Conservation (phyloP, 2,329 filamentous ascomycete genomes). For the Diaporthe amygdali region DNA sequence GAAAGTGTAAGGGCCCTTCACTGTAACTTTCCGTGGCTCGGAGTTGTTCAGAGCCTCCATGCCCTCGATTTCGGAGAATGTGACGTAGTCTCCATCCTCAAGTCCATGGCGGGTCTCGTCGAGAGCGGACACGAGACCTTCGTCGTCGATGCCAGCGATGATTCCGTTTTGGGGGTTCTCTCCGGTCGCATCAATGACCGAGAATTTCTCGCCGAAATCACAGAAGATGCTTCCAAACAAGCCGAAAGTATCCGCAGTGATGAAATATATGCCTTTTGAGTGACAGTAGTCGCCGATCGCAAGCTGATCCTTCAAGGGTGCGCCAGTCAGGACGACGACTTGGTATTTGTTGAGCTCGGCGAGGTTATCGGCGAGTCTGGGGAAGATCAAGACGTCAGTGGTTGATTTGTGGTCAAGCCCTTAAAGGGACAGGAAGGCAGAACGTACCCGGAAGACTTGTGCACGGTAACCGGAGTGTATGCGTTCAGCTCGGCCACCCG, state of each 20-base stretch:
- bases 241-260: conserved; percentile 88
- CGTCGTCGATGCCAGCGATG: conserved; percentile 85
- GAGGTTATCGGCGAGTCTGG: conserved; percentile 76
- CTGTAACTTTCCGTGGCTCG: conserved; percentile 87
- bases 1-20: conserved; percentile 97
- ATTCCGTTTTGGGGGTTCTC: conserved; percentile 89
- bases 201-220: conserved; percentile 95
- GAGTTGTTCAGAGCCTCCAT: conserved; percentile 87
- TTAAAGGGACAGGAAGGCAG: not conserved
- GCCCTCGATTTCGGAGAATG: conserved; percentile 90
- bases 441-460: conserved; percentile 60
- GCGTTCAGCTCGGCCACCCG: conserved; percentile 94
- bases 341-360: conserved; percentile 89
- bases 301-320: conserved; percentile 79
- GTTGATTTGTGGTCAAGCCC: not conserved
- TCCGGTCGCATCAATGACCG: conserved; percentile 86
- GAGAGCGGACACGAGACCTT: conserved; percentile 88
- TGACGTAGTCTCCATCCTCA: conserved; percentile 95
- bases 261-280: conserved; percentile 87
- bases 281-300: conserved; percentile 92
- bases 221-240: conserved; percentile 97
- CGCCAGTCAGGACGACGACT: conserved; percentile 88
- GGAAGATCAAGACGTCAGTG: conserved; percentile 30
- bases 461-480: conserved; percentile 89
- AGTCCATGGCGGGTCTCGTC: conserved; percentile 95